These are phyloP conservation scores for Russula ochroleuca DNA, from an alignment of 768 basidiomycete genomes.

Conservation along the genomic window DNA sequence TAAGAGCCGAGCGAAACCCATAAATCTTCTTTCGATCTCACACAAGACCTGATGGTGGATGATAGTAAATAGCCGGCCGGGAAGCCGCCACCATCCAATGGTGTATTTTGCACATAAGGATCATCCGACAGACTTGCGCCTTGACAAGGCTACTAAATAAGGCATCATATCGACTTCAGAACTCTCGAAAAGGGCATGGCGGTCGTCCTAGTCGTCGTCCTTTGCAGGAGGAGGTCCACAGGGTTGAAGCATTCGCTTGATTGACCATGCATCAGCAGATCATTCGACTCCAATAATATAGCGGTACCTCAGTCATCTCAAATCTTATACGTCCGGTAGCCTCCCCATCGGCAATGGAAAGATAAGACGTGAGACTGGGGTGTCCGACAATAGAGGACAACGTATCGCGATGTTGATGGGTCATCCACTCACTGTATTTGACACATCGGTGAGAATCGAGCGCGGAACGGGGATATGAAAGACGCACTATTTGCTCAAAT, in stretches of 20 bases:
- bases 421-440: constrained; percentile 82
- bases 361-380: constrained; percentile 75
- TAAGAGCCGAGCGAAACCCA: neutral
- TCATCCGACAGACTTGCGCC: neutral
- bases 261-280: neutral
- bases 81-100: neutral
- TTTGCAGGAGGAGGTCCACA: constrained; percentile 58
- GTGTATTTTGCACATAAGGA: neutral
- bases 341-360: constrained; percentile 93
- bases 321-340: constrained; percentile 84
- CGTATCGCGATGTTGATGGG: constrained; percentile 97
- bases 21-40: neutral
- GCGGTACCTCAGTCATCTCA: constrained; percentile 90
- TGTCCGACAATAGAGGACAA: constrained; percentile 90
- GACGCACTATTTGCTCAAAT: constrained; percentile 89
- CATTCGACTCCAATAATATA: neutral
- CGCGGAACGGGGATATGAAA: neutral
- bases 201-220: constrained; percentile 61
- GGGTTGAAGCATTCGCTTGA: constrained; percentile 52
- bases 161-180: neutral
- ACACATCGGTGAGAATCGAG: constrained; percentile 15
- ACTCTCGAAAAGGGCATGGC: neutral
- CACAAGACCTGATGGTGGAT: neutral
- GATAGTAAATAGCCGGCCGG: neutral
- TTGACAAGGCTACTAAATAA: constrained; percentile 8